These are phyloP conservation scores for Wallacemonas rigidus DNA, from an alignment of 208 protist species.

Conservation along the genomic window DNA sequence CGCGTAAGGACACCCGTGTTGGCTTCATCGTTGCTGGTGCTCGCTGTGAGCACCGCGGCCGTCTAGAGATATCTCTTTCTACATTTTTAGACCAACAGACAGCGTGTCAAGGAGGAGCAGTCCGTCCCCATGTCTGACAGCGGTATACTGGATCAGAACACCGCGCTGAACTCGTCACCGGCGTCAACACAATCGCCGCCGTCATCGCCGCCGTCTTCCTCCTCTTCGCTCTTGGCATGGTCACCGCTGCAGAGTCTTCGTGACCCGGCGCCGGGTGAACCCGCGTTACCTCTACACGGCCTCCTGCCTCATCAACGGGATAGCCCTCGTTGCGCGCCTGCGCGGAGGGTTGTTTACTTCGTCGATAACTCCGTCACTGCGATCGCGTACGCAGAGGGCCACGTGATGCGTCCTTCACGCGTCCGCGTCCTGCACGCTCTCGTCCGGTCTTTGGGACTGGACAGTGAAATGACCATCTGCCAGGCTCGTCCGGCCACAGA, in stretches of 20 bases:
- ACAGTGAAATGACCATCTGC: slow-evolving; percentile 54
- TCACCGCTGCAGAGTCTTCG: slow-evolving; percentile 12
- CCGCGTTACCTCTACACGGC: background rate
- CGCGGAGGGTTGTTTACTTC: slow-evolving; percentile 75
- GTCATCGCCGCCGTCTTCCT: background rate
- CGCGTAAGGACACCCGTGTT: too few species aligned
- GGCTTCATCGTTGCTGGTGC: too few species aligned
- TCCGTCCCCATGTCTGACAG: background rate
- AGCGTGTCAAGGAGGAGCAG: too few species aligned
- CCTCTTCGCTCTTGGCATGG: slow-evolving; percentile 13
- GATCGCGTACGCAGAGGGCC: slow-evolving; percentile 71
- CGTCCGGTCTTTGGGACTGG: slow-evolving; percentile 73
- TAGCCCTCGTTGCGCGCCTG: background rate
- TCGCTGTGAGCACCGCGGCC: too few species aligned
- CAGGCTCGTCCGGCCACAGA: slow-evolving; percentile 56
- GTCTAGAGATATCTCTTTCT: too few species aligned
- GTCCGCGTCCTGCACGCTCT: slow-evolving; percentile 71
- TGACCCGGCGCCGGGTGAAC: background rate
- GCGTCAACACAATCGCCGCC: background rate
- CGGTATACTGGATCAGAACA: background rate
- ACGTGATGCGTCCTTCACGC: slow-evolving; percentile 79
- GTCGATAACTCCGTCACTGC: slow-evolving; percentile 67
- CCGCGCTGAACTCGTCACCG: background rate
- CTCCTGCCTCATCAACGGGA: background rate
- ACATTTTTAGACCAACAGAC: too few species aligned